Base-by-base conservation (phyloP, 768 basidiomycete genomes). In the Wakefieldia striispora region DNA sequence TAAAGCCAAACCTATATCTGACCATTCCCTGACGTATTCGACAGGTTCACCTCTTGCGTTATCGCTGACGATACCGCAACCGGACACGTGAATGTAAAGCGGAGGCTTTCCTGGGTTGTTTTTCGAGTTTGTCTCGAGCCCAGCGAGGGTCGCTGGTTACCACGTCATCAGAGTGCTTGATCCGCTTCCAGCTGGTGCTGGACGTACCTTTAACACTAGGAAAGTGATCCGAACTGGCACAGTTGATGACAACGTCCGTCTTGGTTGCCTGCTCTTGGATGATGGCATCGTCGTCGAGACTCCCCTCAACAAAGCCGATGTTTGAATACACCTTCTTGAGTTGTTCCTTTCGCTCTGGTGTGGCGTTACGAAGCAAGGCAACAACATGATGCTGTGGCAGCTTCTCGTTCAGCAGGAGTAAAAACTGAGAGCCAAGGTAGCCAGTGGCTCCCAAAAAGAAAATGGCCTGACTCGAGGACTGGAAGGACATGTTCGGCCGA, bases 391-490 rank as follows among this genome's bases (percentile, higher is more conserved):
- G 57, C 6, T 66, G 51, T 1, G 72, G 70, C 26, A 60, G 62
- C 21, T 70, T 67, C 37, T 59, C 57, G 11, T 66, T 69, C 6
- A 74, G 58, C 16, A 66, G 47, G 2, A 64, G 13, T 6, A 76
- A 58, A 51, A 76, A 67, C 44, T 75, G 70, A 17, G 70, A 73
- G 19, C 73, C 73, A 33, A 76, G 59, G 57, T 70, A 75, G 17
- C 75, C 75, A 3, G 74, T 74, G 1, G 74, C 75, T 7, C 75
- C 75, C 14, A 76, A 61, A 44, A 75, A 64, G 59, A 77, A 72
- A 48, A 75, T 58, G 11, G 61, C 59, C 20, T 45, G 58, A 27
- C 17, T 39, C 1, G 45, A 38, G 20, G 44, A 29, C 16, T 39
- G 50, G 16, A 31, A 6, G 26, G 56, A 48, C 61, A 62, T 60